A percentile compares a stretch with the other conserved stretches of the same genome.
Conservation (phyloP, 1,284 basidiomycete genomes). For the Abortiporus biennis region DNA sequence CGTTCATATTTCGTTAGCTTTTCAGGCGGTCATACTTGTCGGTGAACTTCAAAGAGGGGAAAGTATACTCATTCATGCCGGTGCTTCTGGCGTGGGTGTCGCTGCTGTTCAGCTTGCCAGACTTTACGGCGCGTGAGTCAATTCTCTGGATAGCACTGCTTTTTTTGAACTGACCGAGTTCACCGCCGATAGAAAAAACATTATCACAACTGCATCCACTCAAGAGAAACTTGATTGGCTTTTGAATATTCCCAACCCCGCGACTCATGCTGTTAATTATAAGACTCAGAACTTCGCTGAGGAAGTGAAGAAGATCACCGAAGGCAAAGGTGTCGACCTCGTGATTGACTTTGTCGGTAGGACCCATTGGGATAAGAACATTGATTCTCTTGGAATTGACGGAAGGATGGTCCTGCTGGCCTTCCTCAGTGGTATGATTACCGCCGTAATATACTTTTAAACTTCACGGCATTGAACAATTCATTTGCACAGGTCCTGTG, state of each 20-base stretch:
- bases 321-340: conserved; percentile 69
- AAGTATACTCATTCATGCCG: conserved; percentile 84
- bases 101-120: conserved; percentile 89
- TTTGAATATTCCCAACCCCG: conserved; percentile 52
- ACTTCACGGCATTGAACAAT: not conserved
- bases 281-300: conserved; percentile 76
- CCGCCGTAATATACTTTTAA: not conserved
- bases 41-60: conserved; percentile 69
- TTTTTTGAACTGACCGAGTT: conserved; percentile 7
- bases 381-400: conserved; percentile 71
- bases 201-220: conserved; percentile 83
- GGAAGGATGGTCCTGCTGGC: conserved; percentile 73
- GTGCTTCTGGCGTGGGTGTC: conserved; percentile 86
- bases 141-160: conserved; percentile 3
- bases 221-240: conserved; percentile 83
- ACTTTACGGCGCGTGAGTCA: conserved; percentile 64
- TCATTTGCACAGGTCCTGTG: conserved; percentile 43
- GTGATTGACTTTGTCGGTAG: conserved; percentile 88
- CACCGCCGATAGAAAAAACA: conserved; percentile 43
- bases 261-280: conserved; percentile 82
- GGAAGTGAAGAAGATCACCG: conserved; percentile 59
- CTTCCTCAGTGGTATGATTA: conserved; percentile 58
- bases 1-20: conserved; percentile 43
- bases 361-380: conserved; percentile 81
- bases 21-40: conserved; percentile 73